These are phyloP conservation scores for Diplotaxis tenuifolia DNA, from an alignment of 345 rosid species.

Conservation along the genomic window DNA sequence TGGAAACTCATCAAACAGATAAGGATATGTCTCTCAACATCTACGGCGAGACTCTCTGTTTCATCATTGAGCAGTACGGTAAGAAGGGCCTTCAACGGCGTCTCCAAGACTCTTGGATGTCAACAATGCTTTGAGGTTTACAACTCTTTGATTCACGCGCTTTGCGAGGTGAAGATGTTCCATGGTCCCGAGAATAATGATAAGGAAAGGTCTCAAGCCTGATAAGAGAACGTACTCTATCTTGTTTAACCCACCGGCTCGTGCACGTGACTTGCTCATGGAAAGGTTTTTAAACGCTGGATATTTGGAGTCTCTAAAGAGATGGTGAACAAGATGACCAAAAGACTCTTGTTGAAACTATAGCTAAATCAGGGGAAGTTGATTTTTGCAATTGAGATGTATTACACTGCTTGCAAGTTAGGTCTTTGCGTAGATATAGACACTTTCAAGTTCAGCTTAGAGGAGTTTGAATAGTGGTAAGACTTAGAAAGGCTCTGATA, in stretches of 20 bases:
- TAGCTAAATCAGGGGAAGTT: constrained; percentile 64
- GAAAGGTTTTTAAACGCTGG: constrained; percentile 83
- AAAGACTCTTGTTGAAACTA: constrained; percentile 58
- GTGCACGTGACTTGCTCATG: constrained; percentile 83
- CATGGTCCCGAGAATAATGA: constrained; percentile 86
- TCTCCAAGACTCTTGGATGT: constrained; percentile 50
- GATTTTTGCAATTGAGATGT: constrained; percentile 71
- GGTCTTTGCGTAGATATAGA: constrained; percentile 42
- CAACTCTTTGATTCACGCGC: constrained; percentile 73
- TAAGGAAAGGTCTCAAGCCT: constrained; percentile 64
- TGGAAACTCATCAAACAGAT: constrained; percentile 71
- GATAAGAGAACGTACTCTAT: constrained; percentile 61
- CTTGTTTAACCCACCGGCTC: constrained; percentile 73
- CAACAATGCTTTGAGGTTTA: constrained; percentile 48
- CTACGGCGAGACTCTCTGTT: constrained; percentile 60
- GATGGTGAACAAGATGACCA: constrained; percentile 72
- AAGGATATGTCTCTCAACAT: constrained; percentile 47
- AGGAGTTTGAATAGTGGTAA: constrained; percentile 37
- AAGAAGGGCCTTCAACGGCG: constrained; percentile 73
- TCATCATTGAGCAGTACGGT: constrained; percentile 73
- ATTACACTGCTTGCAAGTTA: constrained; percentile 56
- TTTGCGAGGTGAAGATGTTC: constrained; percentile 78
- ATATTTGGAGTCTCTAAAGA: constrained; percentile 71
- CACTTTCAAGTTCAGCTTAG: constrained; percentile 53
- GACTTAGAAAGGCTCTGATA: background rate